phyloP scores from a whole-genome alignment of 1,284 basidiomycete species.

The Paramarasmius palmivorus region DNA sequence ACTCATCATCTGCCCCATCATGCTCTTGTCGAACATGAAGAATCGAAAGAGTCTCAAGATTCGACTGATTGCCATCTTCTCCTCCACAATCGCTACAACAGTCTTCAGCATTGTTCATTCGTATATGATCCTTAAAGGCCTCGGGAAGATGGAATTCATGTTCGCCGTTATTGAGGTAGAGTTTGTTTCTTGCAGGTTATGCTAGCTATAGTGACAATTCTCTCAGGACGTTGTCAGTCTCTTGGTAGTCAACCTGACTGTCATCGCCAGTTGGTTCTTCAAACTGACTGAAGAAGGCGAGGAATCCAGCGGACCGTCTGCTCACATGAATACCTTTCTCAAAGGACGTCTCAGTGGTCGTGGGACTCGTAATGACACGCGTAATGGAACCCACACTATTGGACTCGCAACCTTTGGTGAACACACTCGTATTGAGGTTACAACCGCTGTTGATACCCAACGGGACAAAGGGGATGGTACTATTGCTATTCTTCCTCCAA shows the following conservation, averaged over 20 bases:
- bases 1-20: background rate
- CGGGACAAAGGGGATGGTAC: no score
- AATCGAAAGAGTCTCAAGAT: background rate
- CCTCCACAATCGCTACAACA: background rate
- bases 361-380: no score
- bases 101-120: constrained; percentile 4
- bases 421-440: no score
- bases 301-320: background rate
- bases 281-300: background rate
- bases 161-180: constrained; percentile 2
- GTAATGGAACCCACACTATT: no score
- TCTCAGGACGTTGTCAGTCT: constrained; percentile 5
- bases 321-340: constrained; percentile 1
- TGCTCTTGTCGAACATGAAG: background rate
- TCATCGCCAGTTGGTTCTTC: constrained; percentile 2
- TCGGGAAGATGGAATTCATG: constrained; percentile 2
- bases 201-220: no score
- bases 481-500: no score
- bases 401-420: no score
- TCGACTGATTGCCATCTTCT: background rate
- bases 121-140: background rate
- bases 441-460: no score
- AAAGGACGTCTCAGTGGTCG: background rate
- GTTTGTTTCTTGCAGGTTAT: no score
- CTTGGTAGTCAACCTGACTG: constrained; percentile 2